Base-by-base conservation (phyloP, 495 filamentous ascomycete species). In the Penicillium canariense region DNA sequence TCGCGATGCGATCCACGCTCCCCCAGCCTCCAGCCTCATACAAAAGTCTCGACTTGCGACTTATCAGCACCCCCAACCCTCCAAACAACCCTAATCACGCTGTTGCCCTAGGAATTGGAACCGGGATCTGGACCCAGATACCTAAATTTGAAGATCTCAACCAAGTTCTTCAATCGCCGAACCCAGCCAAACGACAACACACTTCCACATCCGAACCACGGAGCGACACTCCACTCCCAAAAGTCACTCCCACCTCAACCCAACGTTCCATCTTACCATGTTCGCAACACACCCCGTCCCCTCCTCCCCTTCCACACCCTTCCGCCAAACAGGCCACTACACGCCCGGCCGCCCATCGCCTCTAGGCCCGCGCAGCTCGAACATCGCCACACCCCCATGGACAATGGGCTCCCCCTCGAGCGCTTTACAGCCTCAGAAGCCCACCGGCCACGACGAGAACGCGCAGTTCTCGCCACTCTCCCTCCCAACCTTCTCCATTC, bases 281-380 rank as follows among this genome's bases (percentile, higher is more conserved):
- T 68, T 72, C 63, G 66, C 64, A 32, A 30, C 67, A 39, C 66
- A 64, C 75, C 11, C 43, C 26, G 79, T 42, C 56, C 80, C 56
- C 49, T 80, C 54, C 78, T 73, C 69, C 79, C 79, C 43, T 49
- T 28, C 57, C 38, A 61, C 61, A 15, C 59, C 63, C 47, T 60
- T 66, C 59, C 62, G 65, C 52, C 62, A 68, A 56, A 61, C 58
- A 30, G 42, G 48, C 69, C 17, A 81, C 78, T 51, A 75, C 79
- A 47, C 81, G 74, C 70, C 75, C 73, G 38, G 74, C 67, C 65
- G 79, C 69, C 57, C 85, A 76, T 71, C 76, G 61, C 54, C 79
- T 73, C 66, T 84, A 77, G 54, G 81, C 39, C 57, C 28, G 11
- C 59, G 56, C 26, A 62, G 22, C 51, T 32, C 54, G 17, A 68